Base-by-base conservation (phyloP, 768 basidiomycete species). In the Tulasnella sp. region DNA sequence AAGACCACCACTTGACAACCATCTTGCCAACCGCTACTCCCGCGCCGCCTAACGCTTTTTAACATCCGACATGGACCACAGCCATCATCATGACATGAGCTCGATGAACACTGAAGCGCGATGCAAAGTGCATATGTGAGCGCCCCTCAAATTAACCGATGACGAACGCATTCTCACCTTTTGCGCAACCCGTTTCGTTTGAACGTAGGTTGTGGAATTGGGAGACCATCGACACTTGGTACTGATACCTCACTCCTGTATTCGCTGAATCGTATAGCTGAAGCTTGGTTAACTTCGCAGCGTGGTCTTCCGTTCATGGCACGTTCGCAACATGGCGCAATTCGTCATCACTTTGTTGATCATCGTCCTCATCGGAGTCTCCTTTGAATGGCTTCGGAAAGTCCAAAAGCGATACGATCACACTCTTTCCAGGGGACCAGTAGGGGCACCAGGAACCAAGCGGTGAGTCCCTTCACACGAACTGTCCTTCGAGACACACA, bases 311-410 rank as follows among this genome's bases (percentile, higher is more conserved):
- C 72, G 81, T 8, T 73, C 54, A 22, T 79, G 77, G 48, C 75
- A 95, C 87, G 90, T 96, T 83, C 86, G 84, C 81, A 89, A 92
- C 34, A 86, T 85, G 75, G 82, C 87, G 80, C 85, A 87, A 37
- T 94, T 96, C 84, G 81, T 91, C 81, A 82, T 92, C 81, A 94
- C 94, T 37, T 92, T 90, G 85, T 69, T 92, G 82, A 89, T 87
- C 79, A 91, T 96, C 85, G 88, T 92, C 79, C 86, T 86, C 0
- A 89, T 96, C 41, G 91, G 93, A 76, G 86, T 94, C n/a, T 86
- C 92, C 79, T 96, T 92, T 86, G 95, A 96, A 84, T 96, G 93
- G 85, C 89, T 96, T 76, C 91, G 94, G 77, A 88, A 88, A 60
- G 88, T 92, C 82, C 91, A 91, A 85, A 89, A 87, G 83, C 85